A percentile compares a stretch with the other conserved stretches of the same genome.
Evolutionary conservation across 495 filamentous ascomycete species (phyloP).

Genomic region (Aspergillus funiculosus): DNA sequence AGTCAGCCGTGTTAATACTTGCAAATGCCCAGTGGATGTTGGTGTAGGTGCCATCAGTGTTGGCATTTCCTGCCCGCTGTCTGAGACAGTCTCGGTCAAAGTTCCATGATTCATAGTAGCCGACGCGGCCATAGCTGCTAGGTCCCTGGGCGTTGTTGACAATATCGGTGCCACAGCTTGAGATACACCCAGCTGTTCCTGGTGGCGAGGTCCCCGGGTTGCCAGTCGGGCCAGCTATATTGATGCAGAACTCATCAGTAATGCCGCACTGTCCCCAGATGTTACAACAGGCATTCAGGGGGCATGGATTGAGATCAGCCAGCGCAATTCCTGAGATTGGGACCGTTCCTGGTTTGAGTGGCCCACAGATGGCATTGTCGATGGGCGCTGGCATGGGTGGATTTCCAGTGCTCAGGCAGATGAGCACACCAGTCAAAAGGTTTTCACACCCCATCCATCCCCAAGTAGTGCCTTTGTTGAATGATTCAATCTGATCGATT

Average conservation of each 20-base stretch:
- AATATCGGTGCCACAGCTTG: constrained; percentile 3
- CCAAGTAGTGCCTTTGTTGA: constrained; percentile 41
- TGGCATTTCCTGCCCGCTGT: constrained; percentile 6
- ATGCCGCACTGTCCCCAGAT: constrained; percentile 32
- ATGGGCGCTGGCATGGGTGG: constrained; percentile 41
- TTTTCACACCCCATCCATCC: constrained; percentile 14
- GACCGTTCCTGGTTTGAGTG: constrained; percentile 37
- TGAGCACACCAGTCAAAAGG: constrained; percentile 18
- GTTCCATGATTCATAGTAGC: constrained; percentile 6
- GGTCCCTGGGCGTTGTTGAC: not conserved
- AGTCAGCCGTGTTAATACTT: constrained; percentile 22
- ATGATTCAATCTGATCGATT: constrained; percentile 25
- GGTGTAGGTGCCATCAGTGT: constrained; percentile 28
- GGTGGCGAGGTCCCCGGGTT: constrained; percentile 35
- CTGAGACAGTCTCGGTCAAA: constrained; percentile 20
- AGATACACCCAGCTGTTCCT: constrained; percentile 24
- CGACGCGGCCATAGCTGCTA: not conserved
- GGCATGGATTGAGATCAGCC: constrained; percentile 20
- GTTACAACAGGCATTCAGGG: constrained; percentile 27
- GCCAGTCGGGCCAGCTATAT: constrained; percentile 1
- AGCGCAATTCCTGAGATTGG: too few relatives aligned
- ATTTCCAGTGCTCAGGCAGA: constrained; percentile 45
- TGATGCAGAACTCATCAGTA: constrained; percentile 41
- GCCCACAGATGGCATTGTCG: constrained; percentile 40
- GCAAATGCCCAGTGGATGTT: constrained; percentile 45